Conservation (phyloP, 108 stramenopile species). For the Skeletonema costatum region DNA sequence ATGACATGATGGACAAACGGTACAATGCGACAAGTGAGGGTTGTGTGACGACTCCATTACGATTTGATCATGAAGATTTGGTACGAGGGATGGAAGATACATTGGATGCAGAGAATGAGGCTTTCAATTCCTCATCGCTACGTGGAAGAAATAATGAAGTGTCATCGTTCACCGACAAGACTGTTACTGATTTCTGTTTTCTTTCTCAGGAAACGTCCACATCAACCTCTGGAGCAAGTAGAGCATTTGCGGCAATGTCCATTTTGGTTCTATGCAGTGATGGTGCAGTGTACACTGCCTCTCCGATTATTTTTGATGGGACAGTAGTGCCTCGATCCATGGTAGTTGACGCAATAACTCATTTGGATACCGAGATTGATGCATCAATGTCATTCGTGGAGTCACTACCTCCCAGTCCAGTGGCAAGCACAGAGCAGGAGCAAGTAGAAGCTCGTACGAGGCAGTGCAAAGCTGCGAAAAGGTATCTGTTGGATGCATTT, state of each 20-base stretch:
- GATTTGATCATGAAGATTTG: constrained; percentile 25
- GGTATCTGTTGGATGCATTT: constrained; percentile 39
- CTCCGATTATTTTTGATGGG: constrained; percentile 76
- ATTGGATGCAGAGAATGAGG: constrained; percentile 29
- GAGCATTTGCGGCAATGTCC: constrained; percentile 42
- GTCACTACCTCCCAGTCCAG: background rate
- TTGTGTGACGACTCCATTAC: constrained; percentile 43
- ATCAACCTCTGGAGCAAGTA: background rate
- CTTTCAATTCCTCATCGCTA: constrained; percentile 13
- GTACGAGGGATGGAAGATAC: constrained; percentile 17
- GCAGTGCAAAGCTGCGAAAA: constrained; percentile 40
- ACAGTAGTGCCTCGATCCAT: constrained; percentile 48
- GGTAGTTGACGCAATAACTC: constrained; percentile 36
- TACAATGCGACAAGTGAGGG: constrained; percentile 18
- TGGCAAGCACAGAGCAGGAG: constrained; percentile 23
- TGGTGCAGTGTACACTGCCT: constrained; percentile 64
- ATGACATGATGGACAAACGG: background rate
- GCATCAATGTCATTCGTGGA: constrained; percentile 6
- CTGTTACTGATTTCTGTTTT: constrained; percentile 44
- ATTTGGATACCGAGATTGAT: constrained; percentile 36
- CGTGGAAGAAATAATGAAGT: background rate
- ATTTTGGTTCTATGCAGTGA: constrained; percentile 50
- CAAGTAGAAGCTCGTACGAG: constrained; percentile 27
- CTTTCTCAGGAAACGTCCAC: background rate
- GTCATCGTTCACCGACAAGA: background rate